Evolutionary conservation across 2,329 filamentous ascomycete species (phyloP).

Genomic region (Colletotrichum tofieldiae): DNA sequence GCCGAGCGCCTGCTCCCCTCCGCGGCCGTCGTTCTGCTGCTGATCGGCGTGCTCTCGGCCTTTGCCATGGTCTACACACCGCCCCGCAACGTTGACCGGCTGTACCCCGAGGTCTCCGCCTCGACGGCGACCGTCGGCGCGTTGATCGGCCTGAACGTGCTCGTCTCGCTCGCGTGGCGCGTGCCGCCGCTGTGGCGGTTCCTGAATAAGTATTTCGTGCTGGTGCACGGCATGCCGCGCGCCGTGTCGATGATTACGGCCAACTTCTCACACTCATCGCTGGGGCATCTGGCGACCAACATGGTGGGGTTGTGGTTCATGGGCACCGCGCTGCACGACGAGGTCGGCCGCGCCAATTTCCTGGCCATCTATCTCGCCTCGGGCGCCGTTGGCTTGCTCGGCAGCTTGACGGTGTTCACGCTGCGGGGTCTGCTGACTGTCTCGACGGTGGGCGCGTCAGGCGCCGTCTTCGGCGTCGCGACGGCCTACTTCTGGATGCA

Average conservation of each 20-base stretch:
- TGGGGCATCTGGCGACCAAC: slow-evolving; percentile 75
- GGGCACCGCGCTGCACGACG: slow-evolving; percentile 78
- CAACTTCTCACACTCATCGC: slow-evolving; percentile 78
- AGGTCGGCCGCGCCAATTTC: slow-evolving; percentile 79
- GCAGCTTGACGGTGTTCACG: slow-evolving; percentile 68
- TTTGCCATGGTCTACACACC: slow-evolving; percentile 64
- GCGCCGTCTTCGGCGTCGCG: slow-evolving; percentile 73
- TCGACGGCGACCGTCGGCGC: slow-evolving; percentile 75
- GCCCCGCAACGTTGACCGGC: slow-evolving; percentile 56
- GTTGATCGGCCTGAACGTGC: slow-evolving; percentile 73
- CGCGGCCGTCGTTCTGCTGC: slow-evolving; percentile 61
- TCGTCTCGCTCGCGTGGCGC: slow-evolving; percentile 73
- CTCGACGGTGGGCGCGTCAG: slow-evolving; percentile 77
- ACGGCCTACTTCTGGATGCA: slow-evolving; percentile 75
- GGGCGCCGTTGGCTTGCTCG: slow-evolving; percentile 72
- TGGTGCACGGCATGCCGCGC: slow-evolving; percentile 76
- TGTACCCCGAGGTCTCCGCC: slow-evolving; percentile 74
- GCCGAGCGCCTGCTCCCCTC: slow-evolving; percentile 72
- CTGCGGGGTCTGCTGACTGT: slow-evolving; percentile 61
- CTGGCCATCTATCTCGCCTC: slow-evolving; percentile 76
- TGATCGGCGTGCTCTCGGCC: slow-evolving; percentile 60
- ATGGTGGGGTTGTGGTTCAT: slow-evolving; percentile 77
- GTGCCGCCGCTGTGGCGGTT: slow-evolving; percentile 75
- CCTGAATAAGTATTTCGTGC: slow-evolving; percentile 79
- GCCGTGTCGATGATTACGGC: slow-evolving; percentile 74